Evolutionary conservation across 169 alveolate genomes (phyloP), one percentile per base, ranked within the genome.

Genomic region (Toxoplasma gondii): DNA sequence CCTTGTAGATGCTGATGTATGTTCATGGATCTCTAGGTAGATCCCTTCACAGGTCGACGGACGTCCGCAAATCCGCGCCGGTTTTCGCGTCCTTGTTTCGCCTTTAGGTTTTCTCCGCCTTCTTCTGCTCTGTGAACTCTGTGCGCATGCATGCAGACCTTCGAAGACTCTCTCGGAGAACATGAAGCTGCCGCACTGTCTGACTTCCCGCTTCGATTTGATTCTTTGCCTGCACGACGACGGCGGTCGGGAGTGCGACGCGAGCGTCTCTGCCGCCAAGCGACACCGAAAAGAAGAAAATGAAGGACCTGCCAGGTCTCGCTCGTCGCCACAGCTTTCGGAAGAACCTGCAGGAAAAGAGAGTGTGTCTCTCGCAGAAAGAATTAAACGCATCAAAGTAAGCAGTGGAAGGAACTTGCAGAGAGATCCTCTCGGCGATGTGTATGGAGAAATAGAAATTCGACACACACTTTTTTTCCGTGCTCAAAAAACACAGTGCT

Each of bases 101-200:
- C 5, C 5, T 19, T 19, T 27, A 31, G 74, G 7, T 64, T 64
- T 19, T 12, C 34, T 64, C 74, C 22, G 9, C 74, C 5, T 10
- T 4, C 74, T 64, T 64, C 29, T 64, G 7, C 22, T 1, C 29
- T 64, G 7, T 10, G n/a, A 1, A 31, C n/a, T 31, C 22, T 17
- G 17, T 27, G 1, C 22, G 39, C 17, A 44, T 10, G 39, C 1
- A 12, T 22, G 39, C 84, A 74, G 84, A 36, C 24, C 39, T 7
- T 74, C 84, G 84, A 74, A 36, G 43, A 74, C 31, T n/a, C 22
- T 74, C 31, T 17, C 49, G 84, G 84, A 74, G 84, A 74, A 74
- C 44, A 12, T 74, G 43, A 36, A 31, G 84, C 2, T 74, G 84
- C 84, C 84, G 84, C 84, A 9, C 49, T 34, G 45, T 7, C 84